Evolutionary conservation across 129 eudicot genomes (phyloP), one percentile per base, ranked within the genome.

Genomic region (Centrapalus pauciflorus): DNA sequence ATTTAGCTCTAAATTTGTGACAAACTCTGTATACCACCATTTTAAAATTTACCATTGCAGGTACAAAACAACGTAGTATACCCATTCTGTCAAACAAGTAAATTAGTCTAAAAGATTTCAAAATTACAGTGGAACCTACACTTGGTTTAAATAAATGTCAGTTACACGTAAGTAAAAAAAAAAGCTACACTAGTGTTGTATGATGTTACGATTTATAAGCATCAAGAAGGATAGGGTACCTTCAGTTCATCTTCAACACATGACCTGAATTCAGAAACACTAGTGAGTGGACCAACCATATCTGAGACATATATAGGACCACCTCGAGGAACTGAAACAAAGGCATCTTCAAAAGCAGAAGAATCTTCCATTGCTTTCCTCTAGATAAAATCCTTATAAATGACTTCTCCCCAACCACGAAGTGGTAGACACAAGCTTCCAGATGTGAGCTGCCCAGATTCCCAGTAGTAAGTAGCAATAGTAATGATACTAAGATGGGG

Each of bases 291-390:
- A 48, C 96, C 85, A n/a, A 85, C 84, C 77, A 83, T 70, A 61
- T 91, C 83, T 0, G 84, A 32, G 34, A 85, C 70, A 29, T 70
- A 91, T 21, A 91, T 37, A 10, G 98, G 95, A 3, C 98, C 98
- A 3, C 98, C 98, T 20, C 76, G 83, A 16, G 98, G 85, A 52
- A 91, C 61, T 1, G 89, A 78, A 63, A 74, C 78, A 33, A 14
- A 49, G 32, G 54, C 33, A 51, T 69, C 74, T 64, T 72, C 77
- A 50, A 26, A 72, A 50, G 43, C 24, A 26, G 55, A 63, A 10
- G 77, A 51, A 23, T 62, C 64, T 46, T 14, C 64, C 76, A 59
- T 70, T 59, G 28, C 16, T 71, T 59, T 46, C 23, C 55, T 14
- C 11, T 17, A 45, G 41, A 28, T 28, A 27, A 64, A 14, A 20